phyloP scores from a whole-genome alignment of 176 grass and related monocot genomes.

The Aegilops speltoides region DNA sequence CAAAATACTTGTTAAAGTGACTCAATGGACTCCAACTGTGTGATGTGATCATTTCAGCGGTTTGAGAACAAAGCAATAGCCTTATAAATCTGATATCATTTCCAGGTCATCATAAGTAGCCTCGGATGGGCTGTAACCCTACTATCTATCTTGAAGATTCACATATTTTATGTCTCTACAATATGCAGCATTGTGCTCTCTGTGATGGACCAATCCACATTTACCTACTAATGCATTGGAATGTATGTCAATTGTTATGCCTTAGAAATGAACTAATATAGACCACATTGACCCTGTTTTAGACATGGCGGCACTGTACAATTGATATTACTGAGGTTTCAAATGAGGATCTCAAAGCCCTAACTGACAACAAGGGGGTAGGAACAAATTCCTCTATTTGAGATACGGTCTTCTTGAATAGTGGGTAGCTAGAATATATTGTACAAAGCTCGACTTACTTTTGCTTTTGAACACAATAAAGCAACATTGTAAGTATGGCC shows the following conservation, averaged over 20 bases:
- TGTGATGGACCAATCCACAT: background rate
- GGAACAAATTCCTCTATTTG: slow-evolving; percentile 11
- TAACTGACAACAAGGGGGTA: background rate
- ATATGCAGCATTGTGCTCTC: background rate
- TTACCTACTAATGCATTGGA: background rate
- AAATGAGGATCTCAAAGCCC: background rate
- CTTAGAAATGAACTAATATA: background rate
- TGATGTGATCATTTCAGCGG: background rate
- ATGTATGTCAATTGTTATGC: slow-evolving; percentile 1
- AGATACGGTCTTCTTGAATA: slow-evolving; percentile 2
- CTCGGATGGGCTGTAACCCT: background rate
- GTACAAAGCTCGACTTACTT: slow-evolving; percentile 55
- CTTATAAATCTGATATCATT: slow-evolving; percentile 4
- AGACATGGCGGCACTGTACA: background rate
- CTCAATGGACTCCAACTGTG: background rate
- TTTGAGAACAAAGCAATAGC: slow-evolving; percentile 10
- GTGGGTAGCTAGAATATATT: slow-evolving; percentile 5
- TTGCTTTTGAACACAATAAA: slow-evolving; percentile 58
- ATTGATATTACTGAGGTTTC: background rate
- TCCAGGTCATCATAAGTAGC: slow-evolving; percentile 11
- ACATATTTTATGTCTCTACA: background rate
- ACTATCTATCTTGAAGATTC: background rate
- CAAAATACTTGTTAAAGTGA: background rate
- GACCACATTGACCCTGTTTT: background rate
- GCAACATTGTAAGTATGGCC: slow-evolving; percentile 73